Conservation (phyloP, 345 rosid genomes). For the Lepidium aucheri region DNA sequence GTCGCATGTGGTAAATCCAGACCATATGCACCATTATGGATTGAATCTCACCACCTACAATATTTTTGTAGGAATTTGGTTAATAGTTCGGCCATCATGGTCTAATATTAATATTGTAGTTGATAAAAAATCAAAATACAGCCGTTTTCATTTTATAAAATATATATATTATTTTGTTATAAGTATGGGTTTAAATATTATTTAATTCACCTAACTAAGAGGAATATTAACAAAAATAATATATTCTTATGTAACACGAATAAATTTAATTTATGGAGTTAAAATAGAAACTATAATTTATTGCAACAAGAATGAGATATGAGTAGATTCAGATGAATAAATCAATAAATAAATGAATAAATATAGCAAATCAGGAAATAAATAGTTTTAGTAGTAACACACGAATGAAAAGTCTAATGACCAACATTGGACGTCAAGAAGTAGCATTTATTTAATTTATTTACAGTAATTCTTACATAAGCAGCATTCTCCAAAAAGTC, state of each 20-base stretch:
- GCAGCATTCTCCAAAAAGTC: slow-evolving; percentile 1
- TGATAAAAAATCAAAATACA: no score
- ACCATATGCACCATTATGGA: no score
- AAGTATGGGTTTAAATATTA: not conserved
- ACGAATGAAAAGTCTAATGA: slow-evolving; percentile 12
- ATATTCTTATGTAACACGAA: slow-evolving; percentile 15
- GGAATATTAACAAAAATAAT: not conserved
- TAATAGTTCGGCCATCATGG: no score
- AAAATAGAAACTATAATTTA: not conserved
- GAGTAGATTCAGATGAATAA: not conserved
- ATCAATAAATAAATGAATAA: not conserved
- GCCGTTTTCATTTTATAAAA: no score
- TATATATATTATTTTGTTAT: no score
- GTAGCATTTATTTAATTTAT: not conserved
- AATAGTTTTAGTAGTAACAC: not conserved
- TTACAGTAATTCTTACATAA: slow-evolving; percentile 15
- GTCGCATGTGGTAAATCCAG: no score
- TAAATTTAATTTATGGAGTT: not conserved
- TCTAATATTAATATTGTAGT: no score
- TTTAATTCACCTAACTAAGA: not conserved
- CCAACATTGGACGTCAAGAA: slow-evolving; percentile 14
- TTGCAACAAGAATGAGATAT: not conserved
- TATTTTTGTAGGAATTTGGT: no score
- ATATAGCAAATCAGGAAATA: not conserved
- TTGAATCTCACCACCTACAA: no score